Conservation (phyloP, 164 flowering plant genomes). For the Nymphaea thermarum region DNA sequence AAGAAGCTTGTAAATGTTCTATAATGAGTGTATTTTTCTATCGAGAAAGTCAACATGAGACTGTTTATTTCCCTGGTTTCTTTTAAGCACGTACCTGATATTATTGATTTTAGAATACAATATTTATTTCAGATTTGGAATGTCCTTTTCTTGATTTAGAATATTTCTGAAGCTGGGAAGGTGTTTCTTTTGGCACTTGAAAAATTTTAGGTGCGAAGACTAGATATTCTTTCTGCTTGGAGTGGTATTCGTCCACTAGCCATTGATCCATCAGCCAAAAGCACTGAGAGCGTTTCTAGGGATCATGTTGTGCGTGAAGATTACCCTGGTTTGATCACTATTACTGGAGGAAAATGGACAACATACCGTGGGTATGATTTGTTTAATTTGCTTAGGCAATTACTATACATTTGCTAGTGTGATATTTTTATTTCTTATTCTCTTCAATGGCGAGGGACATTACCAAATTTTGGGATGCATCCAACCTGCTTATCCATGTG, state of each 20-base stretch:
- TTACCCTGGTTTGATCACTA: constrained; percentile 87
- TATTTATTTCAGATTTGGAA: background rate
- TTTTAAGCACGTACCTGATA: background rate
- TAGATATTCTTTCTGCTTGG: constrained; percentile 99
- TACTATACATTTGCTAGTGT: too few relatives aligned
- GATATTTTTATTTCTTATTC: too few relatives aligned
- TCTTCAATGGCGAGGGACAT: too few relatives aligned
- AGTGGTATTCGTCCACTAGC: constrained; percentile 99
- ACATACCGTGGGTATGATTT: constrained; percentile 67
- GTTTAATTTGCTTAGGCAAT: background rate
- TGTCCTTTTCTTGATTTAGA: background rate
- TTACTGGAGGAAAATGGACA: constrained; percentile 99
- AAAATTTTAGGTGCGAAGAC: constrained; percentile 62
- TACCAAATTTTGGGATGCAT: too few relatives aligned
- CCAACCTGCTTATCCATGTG: too few relatives aligned
- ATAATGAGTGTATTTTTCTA: background rate
- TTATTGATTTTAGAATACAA: background rate
- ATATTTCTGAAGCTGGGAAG: too few relatives aligned
- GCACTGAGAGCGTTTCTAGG: constrained; percentile 88
- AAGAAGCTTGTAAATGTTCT: background rate
- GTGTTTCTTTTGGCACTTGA: background rate
- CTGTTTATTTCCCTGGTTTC: background rate
- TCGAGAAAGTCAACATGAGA: background rate
- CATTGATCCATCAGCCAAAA: constrained; percentile 76
- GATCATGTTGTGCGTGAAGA: constrained; percentile 96